phyloP scores from a whole-genome alignment of 805 yeast genomes.

The Zygosaccharomyces pseudorouxii region DNA sequence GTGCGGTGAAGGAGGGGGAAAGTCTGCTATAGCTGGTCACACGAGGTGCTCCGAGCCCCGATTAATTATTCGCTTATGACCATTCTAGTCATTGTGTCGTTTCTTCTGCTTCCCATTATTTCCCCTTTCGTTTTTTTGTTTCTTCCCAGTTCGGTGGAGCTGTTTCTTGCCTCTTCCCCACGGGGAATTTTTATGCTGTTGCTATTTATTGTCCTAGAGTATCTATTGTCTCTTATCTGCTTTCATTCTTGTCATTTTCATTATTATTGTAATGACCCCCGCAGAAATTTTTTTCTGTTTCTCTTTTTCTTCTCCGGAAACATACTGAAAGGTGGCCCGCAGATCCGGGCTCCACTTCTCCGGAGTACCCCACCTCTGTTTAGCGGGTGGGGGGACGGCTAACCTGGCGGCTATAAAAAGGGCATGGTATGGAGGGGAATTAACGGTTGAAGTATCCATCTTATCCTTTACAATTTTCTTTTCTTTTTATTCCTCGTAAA shows the following conservation, averaged over 20 bases:
- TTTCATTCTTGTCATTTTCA: neutral
- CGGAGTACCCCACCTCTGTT: neutral
- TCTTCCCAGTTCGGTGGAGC: neutral
- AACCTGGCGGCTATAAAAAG: neutral
- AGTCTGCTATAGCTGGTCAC: no score
- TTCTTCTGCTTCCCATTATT: neutral
- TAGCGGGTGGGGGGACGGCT: neutral
- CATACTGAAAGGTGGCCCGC: neutral
- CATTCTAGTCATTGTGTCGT: no score
- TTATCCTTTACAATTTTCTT: no score
- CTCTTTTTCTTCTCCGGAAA: slow-evolving; percentile 5
- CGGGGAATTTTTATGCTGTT: slow-evolving; percentile 1
- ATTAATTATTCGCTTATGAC: no score
- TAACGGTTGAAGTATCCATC: no score
- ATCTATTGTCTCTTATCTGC: neutral
- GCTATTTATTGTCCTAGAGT: neutral
- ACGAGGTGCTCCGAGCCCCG: no score
- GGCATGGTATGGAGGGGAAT: neutral
- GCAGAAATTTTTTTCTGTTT: neutral
- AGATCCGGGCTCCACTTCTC: neutral
- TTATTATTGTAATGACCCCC: neutral
- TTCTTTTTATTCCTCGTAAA: no score
- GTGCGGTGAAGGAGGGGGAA: no score
- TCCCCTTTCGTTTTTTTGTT: neutral
- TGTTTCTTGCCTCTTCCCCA: neutral